phyloP scores from a whole-genome alignment of 208 protist genomes.

The Tetramitus jugosus region DNA sequence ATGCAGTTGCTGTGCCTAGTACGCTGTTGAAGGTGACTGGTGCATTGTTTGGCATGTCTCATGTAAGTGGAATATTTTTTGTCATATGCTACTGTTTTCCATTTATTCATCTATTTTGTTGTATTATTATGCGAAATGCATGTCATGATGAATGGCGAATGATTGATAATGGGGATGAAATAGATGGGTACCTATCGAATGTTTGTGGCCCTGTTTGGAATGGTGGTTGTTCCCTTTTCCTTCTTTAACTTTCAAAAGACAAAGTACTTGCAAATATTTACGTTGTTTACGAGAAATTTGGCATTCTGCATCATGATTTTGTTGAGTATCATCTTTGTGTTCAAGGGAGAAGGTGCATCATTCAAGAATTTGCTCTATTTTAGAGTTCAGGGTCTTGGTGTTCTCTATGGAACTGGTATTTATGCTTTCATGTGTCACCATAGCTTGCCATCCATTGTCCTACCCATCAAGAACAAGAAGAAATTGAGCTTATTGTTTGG shows the following conservation, averaged over 20 bases:
- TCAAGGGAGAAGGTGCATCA: constrained; percentile 38
- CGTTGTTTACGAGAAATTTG: constrained; percentile 38
- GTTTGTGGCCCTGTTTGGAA: constrained; percentile 38
- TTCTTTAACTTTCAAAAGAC: constrained; percentile 53
- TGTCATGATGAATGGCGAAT: too few relatives aligned
- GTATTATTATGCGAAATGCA: too few relatives aligned
- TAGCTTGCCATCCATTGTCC: constrained; percentile 37
- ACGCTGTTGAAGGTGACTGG: constrained; percentile 37
- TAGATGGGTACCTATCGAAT: constrained; percentile 39
- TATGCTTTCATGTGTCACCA: constrained; percentile 55
- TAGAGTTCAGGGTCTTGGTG: constrained; percentile 29
- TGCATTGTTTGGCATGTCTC: constrained; percentile 11
- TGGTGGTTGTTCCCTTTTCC: constrained; percentile 30
- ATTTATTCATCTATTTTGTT: too few relatives aligned
- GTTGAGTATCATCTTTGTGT: constrained; percentile 42
- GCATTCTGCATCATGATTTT: constrained; percentile 47
- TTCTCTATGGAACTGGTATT: constrained; percentile 38
- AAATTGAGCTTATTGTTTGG: constrained; percentile 28
- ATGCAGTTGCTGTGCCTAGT: constrained; percentile 42
- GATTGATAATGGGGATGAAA: too few relatives aligned
- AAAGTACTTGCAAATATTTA: constrained; percentile 45
- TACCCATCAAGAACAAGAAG: constrained; percentile 38
- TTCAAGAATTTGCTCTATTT: constrained; percentile 32
- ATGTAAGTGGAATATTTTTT: too few relatives aligned
- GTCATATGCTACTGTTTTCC: too few relatives aligned